These are phyloP conservation scores for Macrophomina pseudophaseolina DNA, from an alignment of 2,329 filamentous ascomycete species.

Conservation along the genomic window DNA sequence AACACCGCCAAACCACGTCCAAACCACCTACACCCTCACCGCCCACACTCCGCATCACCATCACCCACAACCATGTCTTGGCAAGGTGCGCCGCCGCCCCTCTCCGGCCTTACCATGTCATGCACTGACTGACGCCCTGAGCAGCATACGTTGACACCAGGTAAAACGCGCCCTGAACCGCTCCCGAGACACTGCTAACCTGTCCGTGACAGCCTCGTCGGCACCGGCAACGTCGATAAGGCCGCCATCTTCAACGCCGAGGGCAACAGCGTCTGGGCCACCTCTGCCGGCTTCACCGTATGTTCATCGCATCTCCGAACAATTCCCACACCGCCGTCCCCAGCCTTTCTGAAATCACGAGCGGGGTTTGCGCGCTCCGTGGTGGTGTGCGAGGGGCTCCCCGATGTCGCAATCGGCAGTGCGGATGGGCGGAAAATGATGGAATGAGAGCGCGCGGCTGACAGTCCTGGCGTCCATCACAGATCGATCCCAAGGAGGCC, in stretches of 20 bases:
- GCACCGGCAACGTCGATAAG: conserved; percentile 53
- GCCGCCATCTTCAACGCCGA: conserved; percentile 57
- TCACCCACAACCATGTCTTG: conserved; percentile 46
- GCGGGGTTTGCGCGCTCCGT: background rate
- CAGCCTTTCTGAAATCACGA: background rate
- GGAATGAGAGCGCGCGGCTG: conserved; percentile 24
- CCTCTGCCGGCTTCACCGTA: conserved; percentile 84
- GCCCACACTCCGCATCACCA: conserved; percentile 11
- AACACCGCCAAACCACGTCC: conserved; percentile 30
- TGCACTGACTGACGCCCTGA: conserved; percentile 32
- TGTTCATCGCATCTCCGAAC: conserved; percentile 35
- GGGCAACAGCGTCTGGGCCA: conserved; percentile 70
- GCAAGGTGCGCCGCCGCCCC: conserved; percentile 43
- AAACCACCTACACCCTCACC: conserved; percentile 25
- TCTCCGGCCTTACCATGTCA: conserved; percentile 18
- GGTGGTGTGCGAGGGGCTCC: conserved; percentile 3
- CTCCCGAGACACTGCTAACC: conserved; percentile 21
- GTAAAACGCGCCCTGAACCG: conserved; percentile 32
- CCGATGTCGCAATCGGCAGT: conserved; percentile 11
- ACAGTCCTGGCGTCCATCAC: conserved; percentile 14
- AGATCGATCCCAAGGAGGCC: conserved; percentile 62
- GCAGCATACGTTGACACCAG: conserved; percentile 50
- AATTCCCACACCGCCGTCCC: background rate
- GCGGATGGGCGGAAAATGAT: conserved; percentile 23
- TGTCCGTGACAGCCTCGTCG: conserved; percentile 43